A percentile compares a stretch with the other conserved stretches of the same genome.
These are phyloP conservation scores for Fusarium sp. DNA, from an alignment of 2,329 filamentous ascomycete species.

Conservation along the genomic window DNA sequence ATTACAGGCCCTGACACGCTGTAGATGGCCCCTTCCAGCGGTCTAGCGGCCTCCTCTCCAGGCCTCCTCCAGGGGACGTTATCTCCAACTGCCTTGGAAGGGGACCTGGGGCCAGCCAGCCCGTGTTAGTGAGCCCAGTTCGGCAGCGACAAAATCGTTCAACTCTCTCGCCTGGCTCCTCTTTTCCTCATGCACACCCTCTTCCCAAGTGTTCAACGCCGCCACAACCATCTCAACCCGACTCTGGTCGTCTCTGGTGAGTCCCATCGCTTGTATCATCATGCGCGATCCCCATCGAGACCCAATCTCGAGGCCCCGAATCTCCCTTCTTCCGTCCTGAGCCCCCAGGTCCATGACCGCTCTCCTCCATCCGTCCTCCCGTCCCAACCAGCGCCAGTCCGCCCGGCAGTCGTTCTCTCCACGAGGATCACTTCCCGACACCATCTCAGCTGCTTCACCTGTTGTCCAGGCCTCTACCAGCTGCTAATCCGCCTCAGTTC, in stretches of 20 bases:
- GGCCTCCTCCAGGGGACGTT: constrained; percentile 17
- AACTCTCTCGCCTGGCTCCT: constrained; percentile 54
- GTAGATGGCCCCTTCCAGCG: neutral
- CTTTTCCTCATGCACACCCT: constrained; percentile 59
- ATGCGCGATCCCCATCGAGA: constrained; percentile 51
- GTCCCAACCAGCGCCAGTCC: constrained; percentile 39
- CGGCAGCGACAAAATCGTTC: constrained; percentile 55
- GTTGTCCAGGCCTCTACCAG: constrained; percentile 13
- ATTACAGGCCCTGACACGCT: constrained; percentile 18
- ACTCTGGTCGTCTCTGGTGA: constrained; percentile 52
- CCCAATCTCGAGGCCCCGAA: constrained; percentile 41
- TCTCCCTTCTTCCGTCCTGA: constrained; percentile 40
- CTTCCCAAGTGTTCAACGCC: constrained; percentile 49
- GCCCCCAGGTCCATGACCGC: constrained; percentile 33
- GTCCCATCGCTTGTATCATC: constrained; percentile 49
- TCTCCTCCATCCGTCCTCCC: constrained; percentile 43
- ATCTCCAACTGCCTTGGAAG: constrained; percentile 9
- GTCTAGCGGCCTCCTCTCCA: constrained; percentile 12
- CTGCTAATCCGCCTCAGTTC: constrained; percentile 38
- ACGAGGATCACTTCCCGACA: constrained; percentile 17
- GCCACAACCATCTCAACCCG: constrained; percentile 49
- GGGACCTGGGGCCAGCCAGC: constrained; percentile 21
- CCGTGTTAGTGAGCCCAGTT: constrained; percentile 45
- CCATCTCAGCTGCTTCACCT: constrained; percentile 15
- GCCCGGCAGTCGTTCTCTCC: constrained; percentile 28